phyloP scores from a whole-genome alignment of 164 flowering plant genomes.

The Taxillus chinensis region DNA sequence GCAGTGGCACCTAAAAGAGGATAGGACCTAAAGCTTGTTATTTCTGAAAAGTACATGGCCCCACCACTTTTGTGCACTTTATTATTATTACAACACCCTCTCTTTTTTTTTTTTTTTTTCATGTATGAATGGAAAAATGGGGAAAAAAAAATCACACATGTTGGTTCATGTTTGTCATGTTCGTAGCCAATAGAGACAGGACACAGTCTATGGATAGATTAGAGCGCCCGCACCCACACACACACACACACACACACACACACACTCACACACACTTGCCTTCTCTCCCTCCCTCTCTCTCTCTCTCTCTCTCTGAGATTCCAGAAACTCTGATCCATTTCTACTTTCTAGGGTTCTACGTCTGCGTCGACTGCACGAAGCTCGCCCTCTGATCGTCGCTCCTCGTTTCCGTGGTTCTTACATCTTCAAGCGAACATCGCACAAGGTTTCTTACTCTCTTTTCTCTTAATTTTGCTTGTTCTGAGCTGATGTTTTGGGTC shows the following conservation, averaged over 20 bases:
- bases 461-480: not conserved
- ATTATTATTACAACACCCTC: too few species aligned
- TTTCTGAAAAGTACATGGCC: too few species aligned
- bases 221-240: not conserved
- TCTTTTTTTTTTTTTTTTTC: too few species aligned
- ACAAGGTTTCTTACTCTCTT: too few species aligned
- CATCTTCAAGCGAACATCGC: too few species aligned
- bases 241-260: constrained; percentile 1
- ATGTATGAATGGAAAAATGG: too few species aligned
- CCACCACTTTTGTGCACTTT: too few species aligned
- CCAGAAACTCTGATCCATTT: not conserved
- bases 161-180: too few species aligned
- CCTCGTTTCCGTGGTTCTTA: not conserved
- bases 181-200: too few species aligned
- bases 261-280: constrained; percentile 3
- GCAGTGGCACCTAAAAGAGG: too few species aligned
- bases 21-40: too few species aligned
- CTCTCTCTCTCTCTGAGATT: not conserved
- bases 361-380: not conserved
- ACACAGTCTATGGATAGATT: not conserved
- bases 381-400: not conserved
- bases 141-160: too few species aligned
- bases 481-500: not conserved
- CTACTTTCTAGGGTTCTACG: not conserved
- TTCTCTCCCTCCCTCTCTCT: not conserved